Conservation (phyloP, 805 yeast species). For the Barnettozyma vustinii region DNA sequence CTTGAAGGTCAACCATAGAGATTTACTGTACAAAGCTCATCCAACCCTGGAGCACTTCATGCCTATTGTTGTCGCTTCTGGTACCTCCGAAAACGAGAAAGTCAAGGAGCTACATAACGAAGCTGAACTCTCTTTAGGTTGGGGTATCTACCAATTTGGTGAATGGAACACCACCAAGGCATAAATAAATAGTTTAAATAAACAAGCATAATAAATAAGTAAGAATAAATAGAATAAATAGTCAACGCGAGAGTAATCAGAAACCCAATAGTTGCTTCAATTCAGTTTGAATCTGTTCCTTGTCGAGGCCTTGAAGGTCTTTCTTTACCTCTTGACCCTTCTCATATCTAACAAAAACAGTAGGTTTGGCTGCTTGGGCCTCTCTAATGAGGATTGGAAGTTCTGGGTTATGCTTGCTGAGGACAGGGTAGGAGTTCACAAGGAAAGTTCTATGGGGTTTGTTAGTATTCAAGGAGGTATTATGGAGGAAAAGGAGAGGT, state of each 20-base stretch:
- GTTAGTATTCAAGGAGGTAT: background rate
- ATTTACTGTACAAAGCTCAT: slow-evolving; percentile 50
- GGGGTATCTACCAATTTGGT: slow-evolving; percentile 61
- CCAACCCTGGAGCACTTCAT: slow-evolving; percentile 74
- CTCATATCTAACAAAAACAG: slow-evolving; percentile 67
- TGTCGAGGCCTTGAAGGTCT: slow-evolving; percentile 31
- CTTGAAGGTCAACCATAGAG: slow-evolving; percentile 25
- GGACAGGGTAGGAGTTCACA: slow-evolving; percentile 55
- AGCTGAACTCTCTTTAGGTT: slow-evolving; percentile 48
- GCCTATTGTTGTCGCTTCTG: slow-evolving; percentile 60
- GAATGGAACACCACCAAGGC: slow-evolving; percentile 10
- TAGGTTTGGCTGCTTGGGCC: slow-evolving; percentile 56
- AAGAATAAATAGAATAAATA: slow-evolving; percentile 5
- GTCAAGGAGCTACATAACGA: slow-evolving; percentile 43
- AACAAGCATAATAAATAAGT: slow-evolving; percentile 6
- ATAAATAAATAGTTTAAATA: background rate
- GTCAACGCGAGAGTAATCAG: background rate
- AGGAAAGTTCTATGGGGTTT: slow-evolving; percentile 46
- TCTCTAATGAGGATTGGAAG: slow-evolving; percentile 78
- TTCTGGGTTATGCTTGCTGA: slow-evolving; percentile 56
- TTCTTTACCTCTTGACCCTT: slow-evolving; percentile 31
- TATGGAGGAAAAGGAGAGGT: background rate
- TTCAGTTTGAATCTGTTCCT: slow-evolving; percentile 19
- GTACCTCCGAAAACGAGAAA: slow-evolving; percentile 36
- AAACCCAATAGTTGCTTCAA: slow-evolving; percentile 18